Percentiles rank a stretch among this genome's conserved stretches.
These are phyloP conservation scores for Thermothelomyces thermophilus DNA, from an alignment of 2,329 filamentous ascomycete species.

Conservation along the genomic window DNA sequence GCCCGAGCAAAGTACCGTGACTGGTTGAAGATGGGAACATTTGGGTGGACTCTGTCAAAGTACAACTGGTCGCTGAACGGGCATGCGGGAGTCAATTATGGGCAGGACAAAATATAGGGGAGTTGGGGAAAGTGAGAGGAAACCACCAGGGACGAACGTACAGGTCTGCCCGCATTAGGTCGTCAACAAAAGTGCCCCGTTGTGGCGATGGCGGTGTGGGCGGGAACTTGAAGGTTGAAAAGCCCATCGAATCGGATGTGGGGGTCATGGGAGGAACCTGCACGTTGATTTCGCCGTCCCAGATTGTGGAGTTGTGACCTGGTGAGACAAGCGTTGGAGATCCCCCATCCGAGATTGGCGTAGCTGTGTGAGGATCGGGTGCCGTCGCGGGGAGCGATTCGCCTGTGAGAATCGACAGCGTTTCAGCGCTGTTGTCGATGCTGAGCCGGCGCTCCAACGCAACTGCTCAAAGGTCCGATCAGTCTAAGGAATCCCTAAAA, in stretches of 20 bases:
- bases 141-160: neutral
- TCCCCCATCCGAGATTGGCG: conserved; percentile 10
- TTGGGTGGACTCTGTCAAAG: conserved; percentile 28
- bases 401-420: conserved; percentile 8
- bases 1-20: conserved; percentile 24
- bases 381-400: conserved; percentile 8
- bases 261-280: conserved; percentile 19
- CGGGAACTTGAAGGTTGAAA: conserved; percentile 20
- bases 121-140: no score
- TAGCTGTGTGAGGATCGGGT: neutral
- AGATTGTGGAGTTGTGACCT: conserved; percentile 10
- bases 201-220: conserved; percentile 18
- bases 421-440: conserved; percentile 16
- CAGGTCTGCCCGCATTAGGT: conserved; percentile 23
- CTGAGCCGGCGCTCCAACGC: conserved; percentile 22
- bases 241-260: conserved; percentile 9
- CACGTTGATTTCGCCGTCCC: conserved; percentile 19
- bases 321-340: conserved; percentile 15
- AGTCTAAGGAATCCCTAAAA: no score
- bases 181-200: conserved; percentile 18
- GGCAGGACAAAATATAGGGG: neutral
- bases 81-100: neutral
- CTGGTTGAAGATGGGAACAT: conserved; percentile 26
- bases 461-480: conserved; percentile 9
- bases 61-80: conserved; percentile 25